Evolutionary conservation across 2,329 filamentous ascomycete species (phyloP), one percentile per base, ranked within the genome.

Genomic region (Aspergillus aculeatus): DNA sequence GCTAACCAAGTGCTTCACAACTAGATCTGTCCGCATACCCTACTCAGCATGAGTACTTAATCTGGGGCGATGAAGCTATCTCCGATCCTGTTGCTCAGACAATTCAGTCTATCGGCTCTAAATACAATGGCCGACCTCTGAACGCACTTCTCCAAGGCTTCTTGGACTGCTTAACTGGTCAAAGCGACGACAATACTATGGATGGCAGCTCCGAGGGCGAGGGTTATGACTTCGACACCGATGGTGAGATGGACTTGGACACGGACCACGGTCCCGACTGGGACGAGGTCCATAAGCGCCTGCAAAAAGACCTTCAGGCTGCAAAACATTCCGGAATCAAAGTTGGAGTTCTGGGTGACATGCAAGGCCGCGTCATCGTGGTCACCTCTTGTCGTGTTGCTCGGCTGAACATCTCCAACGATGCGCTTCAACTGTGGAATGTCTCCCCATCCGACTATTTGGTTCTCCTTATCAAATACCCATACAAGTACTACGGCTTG

Each of bases 341-440:
- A 62, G 80, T 94, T 29, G 90, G 88, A 2, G 78, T 87, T 32
- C 72, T 89, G 11, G 82, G 81, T 12, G 78, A 82, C 19, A 76
- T 86, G 19, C 76, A 77, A 11, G 81, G 77, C 60, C 78, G 83
- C 3, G 63, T 80, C 55, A 83, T 84, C 61, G 73, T 95, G 19
- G 86, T 86, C 4, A 74, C 95, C 2, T 91, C 92, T 0, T 83
- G 90, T 31, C 86, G 86, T 4, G 84, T 90, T 31, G 79, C 82
- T 4, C 89, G 89, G 66, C 83, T 96, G 1, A 86, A 84, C 0
- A 84, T 96, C 12, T 89, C 90, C 0, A 82, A 88, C 41, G 90
- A 93, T 68, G 87, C 86, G 0, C 84, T 91, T 74, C 82, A 89
- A 68, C 90, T 92, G 1, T 96, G 92, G 92, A 83, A 88, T 61